A percentile compares a stretch with the other conserved stretches of the same genome.
Evolutionary conservation across 768 basidiomycete genomes (phyloP).

Genomic region (Psilocybe azurescens): DNA sequence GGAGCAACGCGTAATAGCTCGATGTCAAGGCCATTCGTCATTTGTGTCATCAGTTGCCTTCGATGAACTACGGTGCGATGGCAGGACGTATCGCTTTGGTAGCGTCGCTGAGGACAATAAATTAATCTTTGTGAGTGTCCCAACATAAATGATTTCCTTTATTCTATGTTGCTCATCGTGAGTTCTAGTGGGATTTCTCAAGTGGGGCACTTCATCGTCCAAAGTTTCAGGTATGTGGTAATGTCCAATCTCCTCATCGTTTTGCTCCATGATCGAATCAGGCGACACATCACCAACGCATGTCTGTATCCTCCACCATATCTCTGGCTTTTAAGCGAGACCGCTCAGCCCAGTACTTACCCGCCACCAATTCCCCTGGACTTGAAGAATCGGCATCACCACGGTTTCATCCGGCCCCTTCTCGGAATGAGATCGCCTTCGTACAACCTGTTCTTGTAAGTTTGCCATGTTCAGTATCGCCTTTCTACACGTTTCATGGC

Average conservation of each 20-base stretch:
- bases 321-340: slow-evolving; percentile 76
- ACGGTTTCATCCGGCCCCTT: slow-evolving; percentile 87
- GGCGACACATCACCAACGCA: slow-evolving; percentile 70
- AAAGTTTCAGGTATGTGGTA: slow-evolving; percentile 59
- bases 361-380: slow-evolving; percentile 39
- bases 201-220: slow-evolving; percentile 90
- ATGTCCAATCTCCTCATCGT: background rate
- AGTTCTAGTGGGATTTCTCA: slow-evolving; percentile 88
- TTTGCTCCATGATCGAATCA: slow-evolving; percentile 22
- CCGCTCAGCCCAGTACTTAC: slow-evolving; percentile 62
- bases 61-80: slow-evolving; percentile 87
- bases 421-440: slow-evolving; percentile 86
- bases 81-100: slow-evolving; percentile 91
- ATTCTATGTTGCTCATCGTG: slow-evolving; percentile 12
- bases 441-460: slow-evolving; percentile 89
- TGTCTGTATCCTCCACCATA: slow-evolving; percentile 79
- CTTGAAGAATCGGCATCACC: slow-evolving; percentile 47
- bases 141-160: background rate
- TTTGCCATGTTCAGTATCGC: slow-evolving; percentile 14
- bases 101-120: slow-evolving; percentile 98
- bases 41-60: slow-evolving; percentile 92
- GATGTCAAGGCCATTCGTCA: slow-evolving; percentile 96
- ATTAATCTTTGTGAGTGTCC: slow-evolving; percentile 74
- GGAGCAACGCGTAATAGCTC: slow-evolving; percentile 92
- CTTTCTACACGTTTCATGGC: background rate